A percentile compares a stretch with the other conserved stretches of the same genome.
Evolutionary conservation across 2,329 filamentous ascomycete species (phyloP).

Genomic region (Thermothelomyces thermophilus): DNA sequence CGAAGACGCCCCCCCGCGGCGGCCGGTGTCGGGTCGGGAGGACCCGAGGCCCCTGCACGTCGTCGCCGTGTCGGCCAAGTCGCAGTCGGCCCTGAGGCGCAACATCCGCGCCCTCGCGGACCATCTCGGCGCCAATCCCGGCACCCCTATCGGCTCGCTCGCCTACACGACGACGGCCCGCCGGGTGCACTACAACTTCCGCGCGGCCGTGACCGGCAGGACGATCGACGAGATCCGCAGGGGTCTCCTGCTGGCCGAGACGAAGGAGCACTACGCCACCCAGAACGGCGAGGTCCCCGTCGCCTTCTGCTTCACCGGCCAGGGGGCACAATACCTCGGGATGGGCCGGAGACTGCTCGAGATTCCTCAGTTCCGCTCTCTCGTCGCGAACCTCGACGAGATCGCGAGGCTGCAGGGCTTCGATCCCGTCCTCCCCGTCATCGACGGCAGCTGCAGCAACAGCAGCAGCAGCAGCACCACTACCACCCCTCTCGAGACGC

Average conservation of each 20-base stretch:
- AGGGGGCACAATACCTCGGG: conserved; percentile 47
- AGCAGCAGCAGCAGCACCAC: conserved; percentile 31
- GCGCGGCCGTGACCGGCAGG: conserved; percentile 42
- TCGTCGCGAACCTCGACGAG: conserved; percentile 47
- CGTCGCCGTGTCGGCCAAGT: conserved; percentile 51
- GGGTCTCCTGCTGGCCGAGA: background rate
- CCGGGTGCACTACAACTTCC: conserved; percentile 52
- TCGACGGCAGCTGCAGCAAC: conserved; percentile 38
- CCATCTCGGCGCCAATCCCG: conserved; percentile 46
- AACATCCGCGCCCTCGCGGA: conserved; percentile 50
- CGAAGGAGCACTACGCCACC: conserved; percentile 37
- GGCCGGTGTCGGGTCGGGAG: conserved; percentile 31
- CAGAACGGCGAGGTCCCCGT: conserved; percentile 24
- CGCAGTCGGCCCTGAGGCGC: conserved; percentile 47
- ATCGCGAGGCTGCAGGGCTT: conserved; percentile 37
- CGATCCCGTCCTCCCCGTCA: conserved; percentile 49
- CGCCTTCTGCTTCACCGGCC: conserved; percentile 51
- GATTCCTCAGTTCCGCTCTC: conserved; percentile 44
- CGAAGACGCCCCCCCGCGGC: conserved; percentile 47
- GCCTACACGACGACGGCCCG: conserved; percentile 65
- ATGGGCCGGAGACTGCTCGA: conserved; percentile 45
- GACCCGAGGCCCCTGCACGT: background rate
- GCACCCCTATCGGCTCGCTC: conserved; percentile 48
- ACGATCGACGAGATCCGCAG: conserved; percentile 35
- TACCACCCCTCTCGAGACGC: background rate